Evolutionary conservation across 257 asterid species (phyloP).

Genomic region (Penstemon newberryi): DNA sequence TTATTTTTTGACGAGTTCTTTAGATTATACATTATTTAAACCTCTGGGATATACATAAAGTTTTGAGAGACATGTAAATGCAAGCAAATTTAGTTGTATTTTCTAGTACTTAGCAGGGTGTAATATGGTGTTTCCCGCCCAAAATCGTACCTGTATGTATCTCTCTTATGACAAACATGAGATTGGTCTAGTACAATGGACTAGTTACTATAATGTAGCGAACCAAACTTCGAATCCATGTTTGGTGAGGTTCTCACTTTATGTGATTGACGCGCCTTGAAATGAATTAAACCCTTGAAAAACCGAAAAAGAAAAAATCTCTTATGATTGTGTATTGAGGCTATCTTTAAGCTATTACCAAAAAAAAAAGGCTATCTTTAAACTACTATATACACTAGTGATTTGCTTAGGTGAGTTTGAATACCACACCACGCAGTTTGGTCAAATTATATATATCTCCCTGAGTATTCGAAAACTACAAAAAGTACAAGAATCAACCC

Average conservation of each 20-base stretch:
- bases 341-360: too few relatives aligned
- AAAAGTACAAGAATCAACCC: too few relatives aligned
- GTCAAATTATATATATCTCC: too few relatives aligned
- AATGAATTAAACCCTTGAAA: neutral
- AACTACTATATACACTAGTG: too few relatives aligned
- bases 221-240: neutral
- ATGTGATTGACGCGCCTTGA: too few relatives aligned
- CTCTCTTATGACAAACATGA: neutral
- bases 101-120: neutral
- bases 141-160: neutral
- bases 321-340: too few relatives aligned
- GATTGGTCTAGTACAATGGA: neutral
- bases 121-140: neutral
- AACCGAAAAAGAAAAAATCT: neutral
- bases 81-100: neutral
- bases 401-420: too few relatives aligned
- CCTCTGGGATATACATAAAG: neutral
- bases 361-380: too few relatives aligned
- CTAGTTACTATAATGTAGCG: neutral
- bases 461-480: too few relatives aligned
- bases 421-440: too few relatives aligned
- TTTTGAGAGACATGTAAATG: slow-evolving; percentile 3
- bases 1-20: neutral
- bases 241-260: too few relatives aligned
- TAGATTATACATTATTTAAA: neutral